Evolutionary conservation across 768 basidiomycete species (phyloP).

Genomic region (Boletus edulis): DNA sequence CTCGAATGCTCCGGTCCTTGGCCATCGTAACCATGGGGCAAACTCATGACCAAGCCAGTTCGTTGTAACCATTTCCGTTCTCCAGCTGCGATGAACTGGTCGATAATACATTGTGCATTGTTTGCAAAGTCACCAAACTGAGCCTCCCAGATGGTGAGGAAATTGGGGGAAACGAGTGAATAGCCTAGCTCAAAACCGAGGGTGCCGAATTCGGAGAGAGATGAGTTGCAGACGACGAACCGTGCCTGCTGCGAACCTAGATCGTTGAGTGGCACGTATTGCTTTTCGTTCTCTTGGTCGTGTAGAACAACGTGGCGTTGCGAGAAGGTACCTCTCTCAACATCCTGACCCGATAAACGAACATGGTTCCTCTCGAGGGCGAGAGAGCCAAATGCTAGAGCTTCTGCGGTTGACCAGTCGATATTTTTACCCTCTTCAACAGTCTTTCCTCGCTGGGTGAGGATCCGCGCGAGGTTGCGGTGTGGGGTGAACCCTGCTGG

Average conservation of each 20-base stretch:
- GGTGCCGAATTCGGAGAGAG: conserved; percentile 89
- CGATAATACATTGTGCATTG: conserved; percentile 96
- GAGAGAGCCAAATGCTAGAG: conserved; percentile 92
- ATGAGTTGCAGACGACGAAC: conserved; percentile 96
- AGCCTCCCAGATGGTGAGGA: conserved; percentile 96
- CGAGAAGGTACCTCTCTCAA: conserved; percentile 98
- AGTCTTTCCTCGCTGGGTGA: conserved; percentile 81
- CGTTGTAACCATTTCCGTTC: conserved; percentile 98
- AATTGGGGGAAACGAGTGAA: conserved; percentile 93
- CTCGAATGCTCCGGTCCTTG: conserved; percentile 99
- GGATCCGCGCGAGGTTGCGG: conserved; percentile 92
- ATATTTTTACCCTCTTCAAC: conserved; percentile 90
- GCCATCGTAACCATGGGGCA: conserved; percentile 97
- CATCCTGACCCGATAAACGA: conserved; percentile 95
- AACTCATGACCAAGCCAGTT: conserved; percentile 80
- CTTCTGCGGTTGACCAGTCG: conserved; percentile 98
- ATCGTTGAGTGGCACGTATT: conserved; percentile 88
- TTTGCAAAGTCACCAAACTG: conserved; percentile 99
- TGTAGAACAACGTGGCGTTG: conserved; percentile 97
- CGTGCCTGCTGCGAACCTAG: conserved; percentile 85
- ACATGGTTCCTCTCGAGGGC: conserved; percentile 93
- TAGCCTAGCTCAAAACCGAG: conserved; percentile 99
- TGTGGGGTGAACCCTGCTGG: conserved; percentile 86
- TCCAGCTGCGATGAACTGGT: conserved; percentile 97
- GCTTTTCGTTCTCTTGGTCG: conserved; percentile 90